Evolutionary conservation across 2,329 filamentous ascomycete genomes (phyloP).

Genomic region (Aureobasidium vineae): DNA sequence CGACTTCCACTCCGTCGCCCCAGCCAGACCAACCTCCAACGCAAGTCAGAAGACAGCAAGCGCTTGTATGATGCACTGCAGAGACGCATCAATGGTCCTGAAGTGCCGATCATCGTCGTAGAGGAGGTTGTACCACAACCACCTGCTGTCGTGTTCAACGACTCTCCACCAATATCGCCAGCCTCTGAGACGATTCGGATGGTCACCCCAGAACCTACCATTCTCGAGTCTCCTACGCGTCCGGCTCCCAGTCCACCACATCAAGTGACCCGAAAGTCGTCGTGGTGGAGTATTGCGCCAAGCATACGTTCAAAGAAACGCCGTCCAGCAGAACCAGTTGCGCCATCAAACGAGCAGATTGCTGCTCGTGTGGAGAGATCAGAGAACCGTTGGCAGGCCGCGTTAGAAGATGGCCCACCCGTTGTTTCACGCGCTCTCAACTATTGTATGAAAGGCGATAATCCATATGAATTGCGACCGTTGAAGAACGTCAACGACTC

Average conservation of each 20-base stretch:
- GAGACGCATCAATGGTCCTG: constrained; percentile 52
- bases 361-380: constrained; percentile 41
- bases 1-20: constrained; percentile 34
- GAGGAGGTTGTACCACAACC: background rate
- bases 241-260: constrained; percentile 1
- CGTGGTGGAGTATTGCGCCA: constrained; percentile 18
- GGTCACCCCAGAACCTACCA: constrained; percentile 34
- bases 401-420: constrained; percentile 40
- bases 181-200: constrained; percentile 38
- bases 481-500: constrained; percentile 28
- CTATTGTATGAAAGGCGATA: constrained; percentile 31
- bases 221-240: constrained; percentile 6
- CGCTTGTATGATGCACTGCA: constrained; percentile 62
- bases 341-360: constrained; percentile 43
- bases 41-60: constrained; percentile 52
- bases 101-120: constrained; percentile 34
- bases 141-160: constrained; percentile 1
- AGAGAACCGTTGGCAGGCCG: constrained; percentile 45
- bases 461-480: constrained; percentile 37
- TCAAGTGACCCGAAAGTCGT: constrained; percentile 12
- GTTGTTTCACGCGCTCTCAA: constrained; percentile 36
- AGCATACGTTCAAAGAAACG: constrained; percentile 22
- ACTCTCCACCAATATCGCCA: background rate
- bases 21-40: constrained; percentile 35
- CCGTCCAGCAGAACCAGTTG: background rate